Base-by-base conservation (phyloP, 208 protist species). In the Blastocrithidia nonstop region DNA sequence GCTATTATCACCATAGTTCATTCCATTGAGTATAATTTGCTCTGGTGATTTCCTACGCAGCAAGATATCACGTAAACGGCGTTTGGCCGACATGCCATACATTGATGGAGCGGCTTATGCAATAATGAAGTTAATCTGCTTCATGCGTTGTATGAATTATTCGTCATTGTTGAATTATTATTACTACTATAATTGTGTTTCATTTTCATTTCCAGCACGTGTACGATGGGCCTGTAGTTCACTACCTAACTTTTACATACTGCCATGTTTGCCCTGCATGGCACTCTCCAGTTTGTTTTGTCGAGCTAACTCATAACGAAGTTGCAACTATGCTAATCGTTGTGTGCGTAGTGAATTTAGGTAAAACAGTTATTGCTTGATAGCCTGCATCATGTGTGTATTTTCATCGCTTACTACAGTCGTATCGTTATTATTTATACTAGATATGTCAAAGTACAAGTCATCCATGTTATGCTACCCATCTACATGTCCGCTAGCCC, bases 81-180 rank as follows among this genome's bases (percentile, higher is more conserved):
- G 69, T 28, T 68, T 58, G 6, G 73, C 68, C 49, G 76, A 65
- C 68, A 83, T 83, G 32, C 73, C 73, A 49, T 83, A 83, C 73
- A 67, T 75, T 20, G 53, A 66, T 13, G 73, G 45, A 6, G n/a
- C n/a, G n/a, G n/a, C n/a, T n/a, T n/a, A n/a, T n/a, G n/a, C n/a
- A n/a, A n/a, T n/a, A n/a, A n/a, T n/a, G n/a, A n/a, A n/a, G n/a
- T n/a, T n/a, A n/a, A n/a, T n/a, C n/a, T n/a, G n/a, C n/a, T n/a
- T n/a, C n/a, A n/a, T n/a, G n/a, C n/a, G n/a, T n/a, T n/a, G n/a
- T n/a, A n/a, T n/a, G n/a, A n/a, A n/a, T n/a, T n/a, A n/a, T n/a
- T n/a, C n/a, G n/a, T n/a, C n/a, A n/a, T n/a, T n/a, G n/a, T n/a
- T n/a, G n/a, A n/a, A n/a, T n/a, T n/a, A n/a, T n/a, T n/a, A n/a